Conservation (phyloP, 164 flowering plant species). For the Piper longum region DNA sequence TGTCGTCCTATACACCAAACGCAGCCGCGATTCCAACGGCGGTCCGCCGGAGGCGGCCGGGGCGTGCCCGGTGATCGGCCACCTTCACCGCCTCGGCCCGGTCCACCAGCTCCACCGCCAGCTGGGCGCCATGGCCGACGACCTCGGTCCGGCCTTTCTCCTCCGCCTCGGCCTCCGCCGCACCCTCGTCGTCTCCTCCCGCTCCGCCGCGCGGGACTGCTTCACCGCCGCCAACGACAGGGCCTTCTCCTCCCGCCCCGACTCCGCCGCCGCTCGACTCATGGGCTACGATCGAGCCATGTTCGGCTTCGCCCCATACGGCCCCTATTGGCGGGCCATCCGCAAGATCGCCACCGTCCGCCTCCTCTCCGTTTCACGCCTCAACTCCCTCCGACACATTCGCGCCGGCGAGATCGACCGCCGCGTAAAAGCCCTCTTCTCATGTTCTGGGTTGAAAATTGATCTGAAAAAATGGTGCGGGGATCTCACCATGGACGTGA, state of each 20-base stretch:
- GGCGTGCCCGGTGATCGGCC: constrained; percentile 6
- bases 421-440: neutral
- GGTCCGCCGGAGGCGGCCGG: constrained; percentile 6
- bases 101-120: neutral
- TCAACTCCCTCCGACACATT: constrained; percentile 1
- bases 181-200: constrained; percentile 1
- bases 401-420: neutral
- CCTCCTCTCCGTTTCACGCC: constrained; percentile 3
- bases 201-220: constrained; percentile 5
- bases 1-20: neutral
- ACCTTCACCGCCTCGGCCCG: constrained; percentile 7
- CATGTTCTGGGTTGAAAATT: neutral
- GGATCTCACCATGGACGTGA: neutral
- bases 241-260: constrained; percentile 5
- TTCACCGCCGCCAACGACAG: constrained; percentile 8
- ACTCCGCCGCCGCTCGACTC: neutral
- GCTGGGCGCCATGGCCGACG: constrained; percentile 7
- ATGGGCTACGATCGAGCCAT: constrained; percentile 5
- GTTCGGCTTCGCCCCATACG: constrained; percentile 5
- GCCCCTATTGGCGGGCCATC: constrained; percentile 8
- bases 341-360: constrained; percentile 4
- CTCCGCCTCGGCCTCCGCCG: constrained; percentile 3
- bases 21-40: neutral
- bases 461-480: constrained; percentile 1
- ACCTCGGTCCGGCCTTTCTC: constrained; percentile 5